Base-by-base conservation (phyloP, 805 yeast species). In the Saturnispora galanensis region DNA sequence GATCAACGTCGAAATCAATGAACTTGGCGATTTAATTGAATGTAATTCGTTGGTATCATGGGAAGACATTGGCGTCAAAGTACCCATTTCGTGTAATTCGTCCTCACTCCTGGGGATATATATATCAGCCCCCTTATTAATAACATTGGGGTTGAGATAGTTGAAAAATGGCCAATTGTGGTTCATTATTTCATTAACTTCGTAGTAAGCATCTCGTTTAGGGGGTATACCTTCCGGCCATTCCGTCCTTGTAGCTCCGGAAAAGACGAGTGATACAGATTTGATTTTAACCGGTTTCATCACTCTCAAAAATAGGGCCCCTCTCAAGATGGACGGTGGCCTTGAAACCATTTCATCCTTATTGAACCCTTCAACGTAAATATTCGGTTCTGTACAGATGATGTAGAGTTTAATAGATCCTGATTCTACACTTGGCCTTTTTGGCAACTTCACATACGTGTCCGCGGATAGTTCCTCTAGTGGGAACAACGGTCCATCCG, bases 191-290 rank as follows among this genome's bases (percentile, higher is more conserved):
- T 76, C 83, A 49, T 74, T 75, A 17, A 72, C 60, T 53, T 93
- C 98, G 31, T 63, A 60, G 48, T 75, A 79, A 11, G 79, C 83
- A 13, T 69, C 68, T 52, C 79, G 79, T 58, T 83, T 85, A 0
- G 97, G 96, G 0, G 97, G 97, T 15, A 90, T 89, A 2, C 98
- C 98, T 57, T 93, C 97, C 3, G 97, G 97, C 96, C 97, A 89
- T 49, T 89, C 96, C 0, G 96, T 89, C 51, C 84, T 71, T 32
- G 84, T 74, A 1, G 61, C 57, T 1, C 96, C 97, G 42, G 71
- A 70, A 53, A 89, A 77, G 1, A 70, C 66, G 39, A 89, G 66
- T 4, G 66, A 59, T 10, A 89, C 75, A 15, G 74, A 59, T 60
- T 83, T 85, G 48, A 89, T 66, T 58, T 79, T 84, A 28, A 81